A percentile compares a stretch with the other conserved stretches of the same genome.
Conservation (phyloP, 1,284 basidiomycete genomes). For the Coniferiporia weirii region DNA sequence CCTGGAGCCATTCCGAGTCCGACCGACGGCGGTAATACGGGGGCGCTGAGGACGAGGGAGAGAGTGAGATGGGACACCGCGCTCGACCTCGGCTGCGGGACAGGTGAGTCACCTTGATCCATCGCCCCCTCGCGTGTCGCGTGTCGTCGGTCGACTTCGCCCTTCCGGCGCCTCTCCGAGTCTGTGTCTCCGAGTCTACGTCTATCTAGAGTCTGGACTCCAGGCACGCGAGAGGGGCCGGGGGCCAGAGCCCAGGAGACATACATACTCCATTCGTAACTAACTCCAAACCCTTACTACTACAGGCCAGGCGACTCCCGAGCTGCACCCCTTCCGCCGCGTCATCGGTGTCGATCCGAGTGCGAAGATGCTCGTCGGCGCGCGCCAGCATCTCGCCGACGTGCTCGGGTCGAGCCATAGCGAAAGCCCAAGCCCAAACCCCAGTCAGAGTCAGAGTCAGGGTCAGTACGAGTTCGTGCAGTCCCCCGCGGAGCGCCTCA, state of each 20-base stretch:
- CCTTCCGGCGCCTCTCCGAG: too few species aligned
- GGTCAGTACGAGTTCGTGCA: constrained; percentile 42
- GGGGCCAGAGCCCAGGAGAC: too few species aligned
- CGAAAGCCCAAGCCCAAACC: not conserved
- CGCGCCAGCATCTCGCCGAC: constrained; percentile 34
- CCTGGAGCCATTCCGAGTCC: too few species aligned
- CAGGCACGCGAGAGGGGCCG: not conserved
- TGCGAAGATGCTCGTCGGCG: constrained; percentile 65
- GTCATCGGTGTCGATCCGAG: constrained; percentile 75
- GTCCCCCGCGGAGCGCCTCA: constrained; percentile 52
- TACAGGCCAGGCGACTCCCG: constrained; percentile 62
- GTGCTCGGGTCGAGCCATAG: constrained; percentile 16
- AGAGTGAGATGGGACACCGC: constrained; percentile 52
- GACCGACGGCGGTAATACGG: too few species aligned
- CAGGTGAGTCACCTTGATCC: constrained; percentile 41
- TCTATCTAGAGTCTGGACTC: too few species aligned
- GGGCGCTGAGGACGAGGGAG: too few species aligned
- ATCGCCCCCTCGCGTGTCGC: not conserved
- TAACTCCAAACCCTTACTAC: too few species aligned
- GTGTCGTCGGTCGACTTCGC: too few species aligned
- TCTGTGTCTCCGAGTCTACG: too few species aligned
- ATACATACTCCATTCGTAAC: too few species aligned
- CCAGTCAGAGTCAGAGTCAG: too few species aligned
- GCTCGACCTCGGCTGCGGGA: constrained; percentile 80
- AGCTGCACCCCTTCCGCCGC: constrained; percentile 54